These are phyloP conservation scores for Botrytis cinerea DNA, from an alignment of 2,329 filamentous ascomycete genomes.

Conservation along the genomic window DNA sequence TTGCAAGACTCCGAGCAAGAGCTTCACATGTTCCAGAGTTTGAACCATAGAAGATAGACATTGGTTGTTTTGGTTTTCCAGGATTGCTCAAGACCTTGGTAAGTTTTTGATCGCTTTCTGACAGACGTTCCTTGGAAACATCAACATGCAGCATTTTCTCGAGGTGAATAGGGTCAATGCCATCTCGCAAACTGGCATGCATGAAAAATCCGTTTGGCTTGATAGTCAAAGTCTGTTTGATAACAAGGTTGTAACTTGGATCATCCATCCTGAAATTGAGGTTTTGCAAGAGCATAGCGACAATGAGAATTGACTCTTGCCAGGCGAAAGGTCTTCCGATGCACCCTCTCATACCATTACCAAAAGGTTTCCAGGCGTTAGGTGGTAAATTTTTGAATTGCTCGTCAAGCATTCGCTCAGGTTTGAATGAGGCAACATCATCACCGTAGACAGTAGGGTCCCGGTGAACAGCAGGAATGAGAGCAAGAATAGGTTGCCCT, in stretches of 20 bases:
- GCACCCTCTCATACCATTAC: constrained; percentile 69
- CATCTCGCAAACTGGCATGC: constrained; percentile 53
- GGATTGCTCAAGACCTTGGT: neutral
- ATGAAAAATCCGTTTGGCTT: constrained; percentile 67
- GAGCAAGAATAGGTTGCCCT: constrained; percentile 48
- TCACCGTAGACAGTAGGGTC: constrained; percentile 67
- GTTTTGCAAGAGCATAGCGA: constrained; percentile 68
- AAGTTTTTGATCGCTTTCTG: neutral
- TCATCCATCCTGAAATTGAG: constrained; percentile 68
- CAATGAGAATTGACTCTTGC: constrained; percentile 67
- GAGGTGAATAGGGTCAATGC: constrained; percentile 46
- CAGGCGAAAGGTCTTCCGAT: constrained; percentile 75
- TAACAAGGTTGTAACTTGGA: constrained; percentile 57
- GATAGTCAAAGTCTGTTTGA: constrained; percentile 60
- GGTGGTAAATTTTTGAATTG: constrained; percentile 65
- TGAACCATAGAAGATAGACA: constrained; percentile 72
- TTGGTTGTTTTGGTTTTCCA: constrained; percentile 29
- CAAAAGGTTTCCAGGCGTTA: constrained; percentile 73
- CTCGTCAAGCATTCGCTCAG: constrained; percentile 72
- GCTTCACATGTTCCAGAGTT: constrained; percentile 75
- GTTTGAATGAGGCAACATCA: constrained; percentile 65
- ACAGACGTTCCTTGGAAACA: constrained; percentile 8
- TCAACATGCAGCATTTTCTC: constrained; percentile 43
- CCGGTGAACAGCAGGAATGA: constrained; percentile 46
- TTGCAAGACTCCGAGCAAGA: constrained; percentile 63